phyloP scores from a whole-genome alignment of 2,329 filamentous ascomycete genomes.

The Fusarium sp. region DNA sequence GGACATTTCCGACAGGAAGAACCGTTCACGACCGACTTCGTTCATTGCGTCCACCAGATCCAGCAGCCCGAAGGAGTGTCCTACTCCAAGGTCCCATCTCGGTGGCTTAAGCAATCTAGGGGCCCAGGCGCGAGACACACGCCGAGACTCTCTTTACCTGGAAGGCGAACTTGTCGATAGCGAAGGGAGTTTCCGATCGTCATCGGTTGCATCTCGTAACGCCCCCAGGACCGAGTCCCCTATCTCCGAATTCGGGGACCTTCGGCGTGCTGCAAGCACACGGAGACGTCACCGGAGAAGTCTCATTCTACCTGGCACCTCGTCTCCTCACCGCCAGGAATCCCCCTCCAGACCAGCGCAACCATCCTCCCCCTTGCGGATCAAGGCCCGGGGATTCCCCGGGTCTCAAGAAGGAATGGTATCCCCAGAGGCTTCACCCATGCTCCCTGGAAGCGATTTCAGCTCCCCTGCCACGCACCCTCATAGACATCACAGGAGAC shows the following conservation, averaged over 20 bases:
- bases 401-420: slow-evolving; percentile 73
- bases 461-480: slow-evolving; percentile 76
- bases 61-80: slow-evolving; percentile 89
- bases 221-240: slow-evolving; percentile 87
- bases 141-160: slow-evolving; percentile 81
- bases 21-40: slow-evolving; percentile 62
- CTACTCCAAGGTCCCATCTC: slow-evolving; percentile 87
- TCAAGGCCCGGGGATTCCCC: slow-evolving; percentile 79
- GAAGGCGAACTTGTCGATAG: slow-evolving; percentile 89
- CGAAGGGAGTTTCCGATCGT: slow-evolving; percentile 87
- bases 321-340: slow-evolving; percentile 86
- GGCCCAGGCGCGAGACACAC: slow-evolving; percentile 69
- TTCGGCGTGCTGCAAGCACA: slow-evolving; percentile 81
- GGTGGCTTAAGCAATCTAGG: slow-evolving; percentile 67
- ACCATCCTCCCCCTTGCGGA: slow-evolving; percentile 87
- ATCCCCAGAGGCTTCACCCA: slow-evolving; percentile 91
- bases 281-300: slow-evolving; percentile 89
- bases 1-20: slow-evolving; percentile 46
- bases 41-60: slow-evolving; percentile 81
- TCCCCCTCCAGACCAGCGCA: slow-evolving; percentile 85
- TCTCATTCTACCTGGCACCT: slow-evolving; percentile 81
- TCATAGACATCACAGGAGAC: slow-evolving; percentile 79
- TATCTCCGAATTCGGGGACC: slow-evolving; percentile 82
- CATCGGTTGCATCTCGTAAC: slow-evolving; percentile 75
- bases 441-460: slow-evolving; percentile 85